These are phyloP conservation scores for Mycena latifolia DNA, from an alignment of 768 basidiomycete species.

Conservation along the genomic window DNA sequence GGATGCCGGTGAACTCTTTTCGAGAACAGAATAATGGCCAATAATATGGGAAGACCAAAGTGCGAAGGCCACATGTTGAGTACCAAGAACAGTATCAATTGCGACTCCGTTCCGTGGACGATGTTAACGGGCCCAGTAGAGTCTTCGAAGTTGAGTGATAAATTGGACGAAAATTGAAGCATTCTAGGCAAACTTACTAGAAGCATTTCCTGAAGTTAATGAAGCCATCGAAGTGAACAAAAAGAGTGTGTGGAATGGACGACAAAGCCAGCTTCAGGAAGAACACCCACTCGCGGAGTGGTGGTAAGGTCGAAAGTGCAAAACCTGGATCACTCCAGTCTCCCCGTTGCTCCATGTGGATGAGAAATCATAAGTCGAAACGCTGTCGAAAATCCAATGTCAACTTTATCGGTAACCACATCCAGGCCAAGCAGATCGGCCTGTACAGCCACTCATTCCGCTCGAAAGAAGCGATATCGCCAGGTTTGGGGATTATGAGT, in stretches of 20 bases:
- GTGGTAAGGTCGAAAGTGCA: constrained; percentile 18
- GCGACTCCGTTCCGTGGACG: constrained; percentile 23
- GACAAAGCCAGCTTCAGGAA: constrained; percentile 33
- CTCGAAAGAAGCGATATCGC: no score
- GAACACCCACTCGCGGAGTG: constrained; percentile 34
- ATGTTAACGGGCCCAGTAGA: constrained; percentile 21
- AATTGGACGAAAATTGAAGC: neutral
- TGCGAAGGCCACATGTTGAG: constrained; percentile 66
- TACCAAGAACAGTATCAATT: constrained; percentile 35
- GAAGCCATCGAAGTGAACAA: constrained; percentile 20
- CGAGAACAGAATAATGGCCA: constrained; percentile 53
- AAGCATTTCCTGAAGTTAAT: constrained; percentile 2
- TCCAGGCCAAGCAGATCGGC: no score
- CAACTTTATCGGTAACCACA: neutral
- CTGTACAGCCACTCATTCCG: no score
- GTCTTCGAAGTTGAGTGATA: neutral
- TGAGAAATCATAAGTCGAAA: neutral
- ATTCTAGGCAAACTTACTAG: constrained; percentile 8
- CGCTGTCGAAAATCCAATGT: no score
- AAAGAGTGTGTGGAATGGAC: constrained; percentile 21
- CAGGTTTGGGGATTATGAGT: no score
- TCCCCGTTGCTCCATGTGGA: neutral
- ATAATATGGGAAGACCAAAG: constrained; percentile 59
- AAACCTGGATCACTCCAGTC: neutral
- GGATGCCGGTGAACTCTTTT: constrained; percentile 58